These are phyloP conservation scores for Penicillium sp. DNA, from an alignment of 2,329 filamentous ascomycete species.

Conservation along the genomic window DNA sequence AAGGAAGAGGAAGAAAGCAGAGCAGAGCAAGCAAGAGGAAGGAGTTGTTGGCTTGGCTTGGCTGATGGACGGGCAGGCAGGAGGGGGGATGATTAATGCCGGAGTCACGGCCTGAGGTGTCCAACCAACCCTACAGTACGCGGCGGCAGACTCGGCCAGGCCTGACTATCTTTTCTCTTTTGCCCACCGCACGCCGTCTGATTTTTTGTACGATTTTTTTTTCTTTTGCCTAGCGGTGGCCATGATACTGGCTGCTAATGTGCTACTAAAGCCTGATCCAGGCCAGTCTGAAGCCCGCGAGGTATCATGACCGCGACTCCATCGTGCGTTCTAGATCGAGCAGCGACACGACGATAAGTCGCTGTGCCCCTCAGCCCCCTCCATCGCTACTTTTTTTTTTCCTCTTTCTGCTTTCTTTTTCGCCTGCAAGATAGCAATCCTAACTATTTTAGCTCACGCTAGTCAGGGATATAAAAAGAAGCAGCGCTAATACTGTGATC, in stretches of 20 bases:
- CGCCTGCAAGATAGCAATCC: not conserved
- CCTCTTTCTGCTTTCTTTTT: not conserved
- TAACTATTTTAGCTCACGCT: not conserved
- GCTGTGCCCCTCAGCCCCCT: conserved; percentile 12
- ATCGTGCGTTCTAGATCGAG: conserved; percentile 8
- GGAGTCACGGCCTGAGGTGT: not conserved
- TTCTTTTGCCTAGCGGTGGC: not conserved
- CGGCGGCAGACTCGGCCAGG: not conserved
- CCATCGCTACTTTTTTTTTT: not conserved
- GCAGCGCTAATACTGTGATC: not conserved
- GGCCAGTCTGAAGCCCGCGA: not conserved
- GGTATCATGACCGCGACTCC: not conserved
- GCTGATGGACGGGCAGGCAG: not conserved
- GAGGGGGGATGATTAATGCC: not conserved
- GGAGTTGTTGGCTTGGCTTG: too few species aligned
- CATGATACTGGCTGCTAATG: not conserved
- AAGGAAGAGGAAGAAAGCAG: conserved; percentile 15
- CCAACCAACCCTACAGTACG: not conserved
- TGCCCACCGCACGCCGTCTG: not conserved
- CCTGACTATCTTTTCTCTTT: not conserved
- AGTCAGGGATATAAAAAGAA: not conserved
- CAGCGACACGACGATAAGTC: not conserved
- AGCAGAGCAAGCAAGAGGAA: conserved; percentile 4
- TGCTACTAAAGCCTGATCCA: not conserved
- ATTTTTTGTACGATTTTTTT: not conserved